A percentile compares a stretch with the other conserved stretches of the same genome.
These are phyloP conservation scores for Cinnamomum micranthum DNA, from an alignment of 164 flowering plant species.

Conservation along the genomic window DNA sequence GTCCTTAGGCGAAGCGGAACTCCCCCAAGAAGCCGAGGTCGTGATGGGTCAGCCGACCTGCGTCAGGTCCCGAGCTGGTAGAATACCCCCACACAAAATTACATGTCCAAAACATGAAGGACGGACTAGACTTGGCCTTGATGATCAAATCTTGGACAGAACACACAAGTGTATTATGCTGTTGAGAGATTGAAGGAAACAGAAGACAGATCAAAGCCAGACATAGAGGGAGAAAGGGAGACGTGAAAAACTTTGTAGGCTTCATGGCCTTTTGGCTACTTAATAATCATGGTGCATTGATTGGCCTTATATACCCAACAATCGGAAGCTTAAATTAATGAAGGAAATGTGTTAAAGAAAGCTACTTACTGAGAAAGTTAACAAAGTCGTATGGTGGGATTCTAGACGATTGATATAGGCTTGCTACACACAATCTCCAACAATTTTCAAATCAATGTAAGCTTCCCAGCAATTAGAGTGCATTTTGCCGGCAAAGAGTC, in stretches of 20 bases:
- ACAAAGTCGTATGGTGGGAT: no score
- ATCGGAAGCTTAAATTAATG: not conserved
- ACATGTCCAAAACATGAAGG: conserved; percentile 12
- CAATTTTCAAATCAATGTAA: no score
- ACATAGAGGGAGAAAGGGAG: conserved; percentile 1
- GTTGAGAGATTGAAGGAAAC: conserved; percentile 1
- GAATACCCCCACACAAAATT: no score
- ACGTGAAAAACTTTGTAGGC: not conserved
- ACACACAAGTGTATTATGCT: conserved; percentile 5
- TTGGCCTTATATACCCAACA: not conserved
- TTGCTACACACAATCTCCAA: not conserved
- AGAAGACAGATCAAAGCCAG: not conserved
- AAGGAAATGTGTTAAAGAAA: no score
- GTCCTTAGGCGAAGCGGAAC: no score
- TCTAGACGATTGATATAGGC: no score
- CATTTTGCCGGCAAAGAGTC: no score
- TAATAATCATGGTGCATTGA: not conserved
- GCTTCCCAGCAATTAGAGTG: not conserved
- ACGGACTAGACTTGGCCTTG: conserved; percentile 7
- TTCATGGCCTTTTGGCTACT: conserved; percentile 3
- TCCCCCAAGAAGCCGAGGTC: no score
- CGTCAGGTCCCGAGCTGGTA: no score
- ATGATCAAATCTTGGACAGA: conserved; percentile 5
- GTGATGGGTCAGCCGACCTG: no score
- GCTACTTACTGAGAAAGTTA: no score